Evolutionary conservation across 169 alveolate species (phyloP), one percentile per base, ranked within the genome.

Genomic region (Amoebophrya sp.): DNA sequence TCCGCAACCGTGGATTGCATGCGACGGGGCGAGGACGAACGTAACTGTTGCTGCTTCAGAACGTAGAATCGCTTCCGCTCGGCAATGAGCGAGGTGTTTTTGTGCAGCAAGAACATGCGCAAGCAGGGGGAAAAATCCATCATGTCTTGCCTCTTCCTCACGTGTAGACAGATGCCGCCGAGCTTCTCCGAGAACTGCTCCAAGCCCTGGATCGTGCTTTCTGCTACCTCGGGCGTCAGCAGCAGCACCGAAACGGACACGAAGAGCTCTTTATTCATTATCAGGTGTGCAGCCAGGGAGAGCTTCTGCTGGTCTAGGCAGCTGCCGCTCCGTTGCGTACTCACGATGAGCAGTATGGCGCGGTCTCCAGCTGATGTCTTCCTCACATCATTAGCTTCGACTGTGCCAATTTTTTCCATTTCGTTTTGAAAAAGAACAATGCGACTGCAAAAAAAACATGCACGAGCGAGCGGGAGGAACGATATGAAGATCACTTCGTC

Each of bases 41-140:
- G 12, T 1, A 66, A 25, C 83, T 66, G 83, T 66, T 66, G 83
- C 83, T 66, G 83, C 35, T 66, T 66, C 38, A 66, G 83, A 18
- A 66, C 83, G 83, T 66, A 66, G 83, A 7, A 66, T 2, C 83
- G 83, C 83, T 66, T 66, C 35, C 83, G 29, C 32, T 66, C 83
- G 35, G 29, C 35, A 25, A 66, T 66, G 39, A 66, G 83, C 83
- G 83, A 66, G 2, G 83, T 66, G 32, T 66, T 66, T 66, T n/a
- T n/a, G 35, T 66, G 83, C 83, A 66, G 29, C 35, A 66, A 25
- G 83, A 66, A 66, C 83, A 66, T 66, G 32, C 83, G 29, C 35
- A 66, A 25, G 83, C 83, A 66, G 35, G 83, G 83, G 0, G 35
- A 0, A 3, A 66, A 25, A 66, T 66, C 83, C 29, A 0, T 7